Base-by-base conservation (phyloP, 805 yeast genomes). In the Cyberlindnera mississippiensis region DNA sequence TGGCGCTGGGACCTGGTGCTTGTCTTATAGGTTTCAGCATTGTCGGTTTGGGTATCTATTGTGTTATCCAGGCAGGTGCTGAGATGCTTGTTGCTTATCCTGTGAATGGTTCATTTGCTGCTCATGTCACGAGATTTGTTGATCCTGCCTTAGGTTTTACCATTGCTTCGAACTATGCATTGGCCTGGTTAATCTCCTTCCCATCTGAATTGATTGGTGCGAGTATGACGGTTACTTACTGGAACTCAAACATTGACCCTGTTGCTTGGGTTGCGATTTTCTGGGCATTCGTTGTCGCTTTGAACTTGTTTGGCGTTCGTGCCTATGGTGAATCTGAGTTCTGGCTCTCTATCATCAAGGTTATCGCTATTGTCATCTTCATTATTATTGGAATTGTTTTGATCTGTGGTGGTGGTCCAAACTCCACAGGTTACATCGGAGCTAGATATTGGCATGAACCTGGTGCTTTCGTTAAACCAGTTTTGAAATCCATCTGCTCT, bases 401-500 rank as follows among this genome's bases (percentile, higher is more conserved):
- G 11, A 60, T 67, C 26, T 57, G 65, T 45, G 77, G 76, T 13
- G 74, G 73, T 20, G 67, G 70, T n/a, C 77, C 76, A 31, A 47
- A 59, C n/a, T 67, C 74, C 35, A 52, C 49, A 4, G 57, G 56
- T 19, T 69, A 71, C 50, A 63, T 71, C 22, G 70, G 74, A 24
- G 66, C 65, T 18, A 54, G 52, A 35, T 71, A 72, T 51, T 74
- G 78, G 78, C 62, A 61, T 31, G 53, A 65, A 35, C 79, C 80
- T 7, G 84, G 84, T 38, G 71, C 76, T 2, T 73, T 76, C 50
- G 70, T 75, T 24, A 57, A 67, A 49, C 77, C 78, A 7, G 70
- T 65, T 76, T 64, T 82, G 60, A 80, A 82, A 62, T 89, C 88
- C 46, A 76, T 84, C 38, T 76, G 82, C 55, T 68, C 84, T 0